Evolutionary conservation across 2,329 filamentous ascomycete genomes (phyloP), one percentile per base, ranked within the genome.

Genomic region (Phialophora macrospora): DNA sequence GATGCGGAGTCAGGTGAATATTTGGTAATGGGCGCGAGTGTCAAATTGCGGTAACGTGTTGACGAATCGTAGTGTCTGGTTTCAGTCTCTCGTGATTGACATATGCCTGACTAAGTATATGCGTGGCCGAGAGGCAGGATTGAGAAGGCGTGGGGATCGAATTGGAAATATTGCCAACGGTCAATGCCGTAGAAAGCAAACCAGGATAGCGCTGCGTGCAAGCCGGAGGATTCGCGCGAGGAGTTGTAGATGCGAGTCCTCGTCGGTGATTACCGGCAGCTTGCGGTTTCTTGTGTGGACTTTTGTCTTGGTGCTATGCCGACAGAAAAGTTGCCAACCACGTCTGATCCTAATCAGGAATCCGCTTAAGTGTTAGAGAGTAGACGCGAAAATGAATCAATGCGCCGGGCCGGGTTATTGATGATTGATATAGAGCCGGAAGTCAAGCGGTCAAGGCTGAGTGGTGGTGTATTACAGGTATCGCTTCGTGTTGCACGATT

Each of bases 1-100:
- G 52, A n/a, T 61, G 63, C 51, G 63, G 63, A 60, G 51, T 59
- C 55, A 60, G 46, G 58, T 58, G 60, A 57, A 63, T 57, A 51
- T 38, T 57, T 44, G 57, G 41, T 48, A 62, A 51, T 24, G 12
- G 17, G 62, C 28, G 8, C 17, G 5, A 55, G 26, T 55, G 52
- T 30, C 63, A 11, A 62, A 65, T 57, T 58, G 63, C 58, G 63
- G 60, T 57, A 62, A 38, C 20, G 41, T 65, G 24, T 59, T 26
- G 48, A 55, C 63, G 63, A 65, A 65, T 65, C 30, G 58, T 30
- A 62, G 54, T 32, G 22, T 49, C 17, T 44, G 44, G 9, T 60
- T 34, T 55, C 38, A 7, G 14, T 26, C 24, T 20, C 22, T 41
- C 20, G 20, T 52, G 41, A 49, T 41, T 38, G 28, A 14, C 20